Evolutionary conservation across 768 basidiomycete genomes (phyloP).

Genomic region (Suillus fuscotomentosus): DNA sequence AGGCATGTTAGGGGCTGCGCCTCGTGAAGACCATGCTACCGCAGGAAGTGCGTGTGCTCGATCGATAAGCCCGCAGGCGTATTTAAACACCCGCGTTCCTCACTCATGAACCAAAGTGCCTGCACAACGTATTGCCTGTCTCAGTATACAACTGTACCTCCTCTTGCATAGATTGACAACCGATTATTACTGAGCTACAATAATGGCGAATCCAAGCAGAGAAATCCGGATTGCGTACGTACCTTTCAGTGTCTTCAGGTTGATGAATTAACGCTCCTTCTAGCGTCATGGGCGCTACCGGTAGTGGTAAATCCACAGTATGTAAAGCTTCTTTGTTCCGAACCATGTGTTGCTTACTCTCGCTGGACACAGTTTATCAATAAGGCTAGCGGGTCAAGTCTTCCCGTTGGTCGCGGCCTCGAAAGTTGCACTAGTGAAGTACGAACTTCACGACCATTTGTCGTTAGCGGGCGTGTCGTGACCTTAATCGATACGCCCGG

Average conservation of each 20-base stretch:
- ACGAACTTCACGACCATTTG: constrained; percentile 37
- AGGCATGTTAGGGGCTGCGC: not conserved
- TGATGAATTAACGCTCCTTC: not conserved
- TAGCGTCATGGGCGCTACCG: constrained; percentile 34
- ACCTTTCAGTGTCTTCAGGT: not conserved
- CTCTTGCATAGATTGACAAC: not conserved
- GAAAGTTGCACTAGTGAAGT: constrained; percentile 45
- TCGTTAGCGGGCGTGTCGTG: constrained; percentile 37
- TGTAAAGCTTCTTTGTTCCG: not conserved
- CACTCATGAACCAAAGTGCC: not conserved
- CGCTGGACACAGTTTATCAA: constrained; percentile 43
- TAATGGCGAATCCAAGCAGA: constrained; percentile 26
- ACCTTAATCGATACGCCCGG: constrained; percentile 54
- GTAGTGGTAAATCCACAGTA: constrained; percentile 38
- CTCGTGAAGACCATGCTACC: constrained; percentile 9
- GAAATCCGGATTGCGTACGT: constrained; percentile 34
- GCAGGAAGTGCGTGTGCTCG: constrained; percentile 3
- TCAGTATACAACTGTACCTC: not conserved
- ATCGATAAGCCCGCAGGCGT: not conserved
- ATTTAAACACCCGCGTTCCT: constrained; percentile 3
- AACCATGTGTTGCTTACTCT: not conserved
- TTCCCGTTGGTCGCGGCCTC: constrained; percentile 39
- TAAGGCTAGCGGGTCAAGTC: constrained; percentile 38
- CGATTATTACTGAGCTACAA: constrained; percentile 3
- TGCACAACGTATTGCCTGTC: not conserved